Conservation (phyloP, 1,139 yeast genomes). For the Saccharomycopsis hybrid region DNA sequence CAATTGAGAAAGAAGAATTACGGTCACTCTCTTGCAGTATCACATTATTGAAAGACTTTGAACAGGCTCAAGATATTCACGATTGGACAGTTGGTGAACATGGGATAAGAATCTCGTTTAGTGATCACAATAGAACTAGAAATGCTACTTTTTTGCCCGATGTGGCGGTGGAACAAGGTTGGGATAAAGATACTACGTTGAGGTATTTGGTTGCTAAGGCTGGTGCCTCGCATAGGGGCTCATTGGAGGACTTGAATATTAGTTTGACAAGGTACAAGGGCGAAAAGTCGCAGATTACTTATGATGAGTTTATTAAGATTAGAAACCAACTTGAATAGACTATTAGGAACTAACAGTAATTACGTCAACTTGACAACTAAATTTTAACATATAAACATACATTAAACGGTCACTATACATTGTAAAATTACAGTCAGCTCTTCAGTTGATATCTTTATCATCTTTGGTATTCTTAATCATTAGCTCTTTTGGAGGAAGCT, state of each 20-base stretch:
- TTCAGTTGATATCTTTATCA: too few species aligned
- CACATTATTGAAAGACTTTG: constrained; percentile 61
- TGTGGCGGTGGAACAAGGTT: constrained; percentile 84
- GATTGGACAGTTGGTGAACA: constrained; percentile 83
- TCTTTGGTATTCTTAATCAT: too few species aligned
- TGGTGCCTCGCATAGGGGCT: constrained; percentile 33
- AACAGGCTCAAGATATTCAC: constrained; percentile 39
- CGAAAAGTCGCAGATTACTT: constrained; percentile 29
- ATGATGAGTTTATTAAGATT: constrained; percentile 28
- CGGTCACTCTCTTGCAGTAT: constrained; percentile 43
- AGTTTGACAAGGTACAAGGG: constrained; percentile 36
- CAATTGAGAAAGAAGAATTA: constrained; percentile 56
- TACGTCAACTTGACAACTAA: too few species aligned
- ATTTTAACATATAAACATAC: too few species aligned
- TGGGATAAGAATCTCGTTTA: constrained; percentile 63
- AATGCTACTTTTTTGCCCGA: constrained; percentile 86
- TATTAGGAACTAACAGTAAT: too few species aligned
- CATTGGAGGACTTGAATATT: constrained; percentile 24
- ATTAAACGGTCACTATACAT: too few species aligned
- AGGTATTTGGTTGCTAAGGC: constrained; percentile 69
- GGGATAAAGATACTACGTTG: constrained; percentile 72
- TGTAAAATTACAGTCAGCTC: too few species aligned
- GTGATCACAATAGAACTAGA: constrained; percentile 30
- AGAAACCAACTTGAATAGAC: constrained; percentile 20
- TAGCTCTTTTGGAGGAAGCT: too few species aligned